phyloP scores from a whole-genome alignment of 257 asterid genomes.

The Nicotiana obtusifolia region DNA sequence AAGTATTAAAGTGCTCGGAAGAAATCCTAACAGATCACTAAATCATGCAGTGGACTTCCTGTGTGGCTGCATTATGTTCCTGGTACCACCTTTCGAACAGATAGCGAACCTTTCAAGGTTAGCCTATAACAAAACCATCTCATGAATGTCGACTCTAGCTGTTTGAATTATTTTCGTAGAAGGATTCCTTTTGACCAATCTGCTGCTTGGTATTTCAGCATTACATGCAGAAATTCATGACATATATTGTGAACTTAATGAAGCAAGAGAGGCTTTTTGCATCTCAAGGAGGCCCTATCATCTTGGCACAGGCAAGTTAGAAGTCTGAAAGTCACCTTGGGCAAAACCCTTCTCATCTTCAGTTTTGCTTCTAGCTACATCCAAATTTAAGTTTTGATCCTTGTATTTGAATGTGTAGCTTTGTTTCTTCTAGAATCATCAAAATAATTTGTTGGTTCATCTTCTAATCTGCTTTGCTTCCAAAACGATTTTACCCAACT shows the following conservation, averaged over 20 bases:
- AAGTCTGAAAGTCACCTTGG: slow-evolving; percentile 1
- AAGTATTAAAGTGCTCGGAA: not conserved
- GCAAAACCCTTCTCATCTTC: not conserved
- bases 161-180: not conserved
- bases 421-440: not conserved
- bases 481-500: not conserved
- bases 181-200: not conserved
- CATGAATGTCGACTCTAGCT: not conserved
- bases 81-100: slow-evolving; percentile 86
- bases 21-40: slow-evolving; percentile 14
- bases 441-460: not conserved
- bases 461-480: not conserved
- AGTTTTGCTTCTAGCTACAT: not conserved
- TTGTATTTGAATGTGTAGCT: not conserved
- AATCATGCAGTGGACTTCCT: slow-evolving; percentile 70
- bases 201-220: slow-evolving; percentile 44
- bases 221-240: slow-evolving; percentile 72
- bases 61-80: slow-evolving; percentile 94
- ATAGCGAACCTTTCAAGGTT: slow-evolving; percentile 79
- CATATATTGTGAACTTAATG: slow-evolving; percentile 68
- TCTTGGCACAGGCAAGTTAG: slow-evolving; percentile 70
- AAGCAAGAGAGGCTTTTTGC: slow-evolving; percentile 79
- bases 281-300: slow-evolving; percentile 85
- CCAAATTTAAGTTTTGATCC: not conserved
- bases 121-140: not conserved